phyloP scores from a whole-genome alignment of 352 stramenopile species.

The Halophytophthora batemanensis region DNA sequence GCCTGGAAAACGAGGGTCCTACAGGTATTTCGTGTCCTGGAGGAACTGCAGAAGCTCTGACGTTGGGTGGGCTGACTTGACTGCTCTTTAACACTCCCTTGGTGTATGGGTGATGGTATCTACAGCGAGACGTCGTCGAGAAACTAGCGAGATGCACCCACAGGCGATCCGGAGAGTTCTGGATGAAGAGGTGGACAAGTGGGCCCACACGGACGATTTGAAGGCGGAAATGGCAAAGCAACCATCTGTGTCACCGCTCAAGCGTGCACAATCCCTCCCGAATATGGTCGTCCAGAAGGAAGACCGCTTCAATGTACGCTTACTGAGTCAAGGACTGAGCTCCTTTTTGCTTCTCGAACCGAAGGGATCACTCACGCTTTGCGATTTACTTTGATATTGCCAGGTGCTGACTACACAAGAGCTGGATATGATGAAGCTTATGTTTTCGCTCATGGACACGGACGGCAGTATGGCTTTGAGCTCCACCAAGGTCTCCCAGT shows the following conservation, averaged over 20 bases:
- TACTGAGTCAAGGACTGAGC: background rate
- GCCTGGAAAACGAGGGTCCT: conserved; percentile 13
- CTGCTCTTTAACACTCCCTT: background rate
- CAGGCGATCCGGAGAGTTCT: conserved; percentile 62
- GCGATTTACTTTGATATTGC: conserved; percentile 1
- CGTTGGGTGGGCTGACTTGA: no score
- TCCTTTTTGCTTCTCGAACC: background rate
- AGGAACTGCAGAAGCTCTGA: background rate
- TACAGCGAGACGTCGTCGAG: conserved; percentile 38
- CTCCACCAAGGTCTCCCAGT: conserved; percentile 50
- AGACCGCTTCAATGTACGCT: background rate
- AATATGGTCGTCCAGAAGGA: conserved; percentile 5
- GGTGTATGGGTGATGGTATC: background rate
- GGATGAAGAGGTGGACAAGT: conserved; percentile 65
- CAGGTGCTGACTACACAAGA: conserved; percentile 57
- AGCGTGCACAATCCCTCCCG: conserved; percentile 16
- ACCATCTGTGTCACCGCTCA: conserved; percentile 8
- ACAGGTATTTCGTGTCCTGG: conserved; percentile 7
- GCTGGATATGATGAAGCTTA: conserved; percentile 75
- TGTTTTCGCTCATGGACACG: conserved; percentile 80
- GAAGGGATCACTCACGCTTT: background rate
- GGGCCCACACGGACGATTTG: conserved; percentile 54
- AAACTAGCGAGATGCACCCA: conserved; percentile 79
- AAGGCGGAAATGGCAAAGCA: background rate
- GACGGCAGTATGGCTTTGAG: conserved; percentile 67